Evolutionary conservation across 2,329 filamentous ascomycete species (phyloP).

Genomic region (Colletotrichum sansevieriae): DNA sequence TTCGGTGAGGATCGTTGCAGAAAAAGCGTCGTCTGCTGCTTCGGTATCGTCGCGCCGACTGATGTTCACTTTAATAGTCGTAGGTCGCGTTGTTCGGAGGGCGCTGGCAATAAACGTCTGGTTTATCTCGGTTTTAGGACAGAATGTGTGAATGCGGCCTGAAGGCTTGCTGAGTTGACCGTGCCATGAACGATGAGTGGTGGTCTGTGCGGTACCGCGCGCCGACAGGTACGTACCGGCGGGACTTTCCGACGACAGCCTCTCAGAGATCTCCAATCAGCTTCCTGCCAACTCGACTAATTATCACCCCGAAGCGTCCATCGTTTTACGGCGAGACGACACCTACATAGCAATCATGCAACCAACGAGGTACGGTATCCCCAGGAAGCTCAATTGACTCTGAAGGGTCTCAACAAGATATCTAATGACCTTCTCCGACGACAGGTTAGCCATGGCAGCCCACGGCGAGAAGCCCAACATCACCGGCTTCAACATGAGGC

Average conservation of each 20-base stretch:
- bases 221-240: constrained; percentile 32
- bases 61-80: constrained; percentile 9
- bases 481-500: constrained; percentile 91
- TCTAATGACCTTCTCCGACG: constrained; percentile 1
- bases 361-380: constrained; percentile 45
- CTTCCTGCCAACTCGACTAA: constrained; percentile 39
- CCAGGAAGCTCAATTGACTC: constrained; percentile 20
- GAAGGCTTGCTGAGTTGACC: constrained; percentile 38
- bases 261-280: constrained; percentile 40
- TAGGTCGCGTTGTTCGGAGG: constrained; percentile 22
- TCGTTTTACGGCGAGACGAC: constrained; percentile 38
- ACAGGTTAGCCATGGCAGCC: constrained; percentile 63
- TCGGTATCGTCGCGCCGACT: constrained; percentile 23
- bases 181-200: constrained; percentile 17
- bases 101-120: constrained; percentile 34
- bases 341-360: constrained; percentile 47
- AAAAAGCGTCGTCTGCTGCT: neutral
- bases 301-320: constrained; percentile 31
- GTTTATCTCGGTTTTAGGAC: constrained; percentile 38
- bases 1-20: neutral
- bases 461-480: constrained; percentile 75
- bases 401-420: neutral
- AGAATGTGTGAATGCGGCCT: constrained; percentile 39
- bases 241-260: constrained; percentile 42
- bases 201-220: constrained; percentile 36